phyloP scores from a whole-genome alignment of 2,329 filamentous ascomycete species.

The Botrytis cinerea region DNA sequence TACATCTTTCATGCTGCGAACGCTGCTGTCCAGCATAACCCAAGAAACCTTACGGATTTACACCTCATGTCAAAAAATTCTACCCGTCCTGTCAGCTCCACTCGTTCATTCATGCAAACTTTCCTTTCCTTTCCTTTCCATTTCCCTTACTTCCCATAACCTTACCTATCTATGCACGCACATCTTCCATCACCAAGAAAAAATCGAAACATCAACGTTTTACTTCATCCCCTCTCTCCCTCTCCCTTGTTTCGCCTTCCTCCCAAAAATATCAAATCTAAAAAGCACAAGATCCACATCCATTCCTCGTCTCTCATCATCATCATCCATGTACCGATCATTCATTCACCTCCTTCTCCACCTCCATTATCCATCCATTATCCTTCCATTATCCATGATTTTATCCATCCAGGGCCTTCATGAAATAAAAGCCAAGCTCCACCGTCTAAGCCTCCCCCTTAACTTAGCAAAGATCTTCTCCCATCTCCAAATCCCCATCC shows the following conservation, averaged over 20 bases:
- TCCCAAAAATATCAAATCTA: background rate
- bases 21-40: background rate
- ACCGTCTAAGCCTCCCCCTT: slow-evolving; percentile 21
- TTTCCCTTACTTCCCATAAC: background rate
- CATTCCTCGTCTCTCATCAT: background rate
- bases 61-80: background rate
- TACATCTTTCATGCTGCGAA: background rate
- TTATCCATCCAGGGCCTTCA: background rate
- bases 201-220: background rate
- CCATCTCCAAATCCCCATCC: background rate
- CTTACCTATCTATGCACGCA: background rate
- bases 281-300: background rate
- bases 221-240: background rate
- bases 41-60: background rate
- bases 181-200: background rate
- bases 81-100: background rate
- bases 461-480: slow-evolving; percentile 11
- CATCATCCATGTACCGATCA: slow-evolving; percentile 17
- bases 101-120: background rate
- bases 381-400: background rate
- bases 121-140: background rate
- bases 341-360: background rate
- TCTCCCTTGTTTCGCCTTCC: background rate
- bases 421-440: background rate
- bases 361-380: background rate